Conservation (phyloP, 1,284 basidiomycete genomes). For the Entoloma clypeatum region DNA sequence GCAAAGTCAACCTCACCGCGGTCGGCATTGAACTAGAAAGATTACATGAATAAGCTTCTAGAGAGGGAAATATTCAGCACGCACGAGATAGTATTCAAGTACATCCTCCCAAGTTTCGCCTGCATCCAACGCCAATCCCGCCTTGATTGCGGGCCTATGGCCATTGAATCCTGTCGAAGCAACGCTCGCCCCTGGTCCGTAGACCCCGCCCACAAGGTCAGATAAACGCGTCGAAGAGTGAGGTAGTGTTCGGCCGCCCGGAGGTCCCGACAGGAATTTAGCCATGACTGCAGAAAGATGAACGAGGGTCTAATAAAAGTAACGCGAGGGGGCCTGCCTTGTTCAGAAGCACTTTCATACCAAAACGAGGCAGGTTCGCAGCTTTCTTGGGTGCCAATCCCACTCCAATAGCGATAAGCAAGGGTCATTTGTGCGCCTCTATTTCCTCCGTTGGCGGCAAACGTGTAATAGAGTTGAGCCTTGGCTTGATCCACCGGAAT, state of each 20-base stretch:
- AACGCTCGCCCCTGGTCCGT: constrained; percentile 89
- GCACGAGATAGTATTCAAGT: constrained; percentile 83
- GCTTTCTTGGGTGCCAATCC: constrained; percentile 86
- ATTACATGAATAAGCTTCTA: constrained; percentile 8
- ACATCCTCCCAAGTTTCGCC: constrained; percentile 93
- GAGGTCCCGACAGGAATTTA: constrained; percentile 85
- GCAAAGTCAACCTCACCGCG: constrained; percentile 83
- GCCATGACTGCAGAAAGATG: constrained; percentile 44
- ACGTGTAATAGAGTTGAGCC: constrained; percentile 90
- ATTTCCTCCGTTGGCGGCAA: constrained; percentile 85
- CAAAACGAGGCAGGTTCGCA: constrained; percentile 80
- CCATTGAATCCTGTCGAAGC: constrained; percentile 80
- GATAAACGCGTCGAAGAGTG: constrained; percentile 82
- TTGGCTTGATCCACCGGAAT: constrained; percentile 68
- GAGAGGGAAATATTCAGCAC: constrained; percentile 19
- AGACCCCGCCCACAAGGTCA: constrained; percentile 88
- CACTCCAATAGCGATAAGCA: constrained; percentile 93
- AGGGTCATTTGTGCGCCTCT: constrained; percentile 89
- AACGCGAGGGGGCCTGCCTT: constrained; percentile 47
- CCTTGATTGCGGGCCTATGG: constrained; percentile 75
- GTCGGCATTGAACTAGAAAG: constrained; percentile 81
- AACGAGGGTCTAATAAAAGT: constrained; percentile 7
- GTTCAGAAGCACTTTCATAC: constrained; percentile 85
- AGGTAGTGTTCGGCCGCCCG: constrained; percentile 85
- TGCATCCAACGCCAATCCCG: constrained; percentile 73